Evolutionary conservation across 2,329 filamentous ascomycete species (phyloP).

Genomic region (Ploettnerulaceae sp.): DNA sequence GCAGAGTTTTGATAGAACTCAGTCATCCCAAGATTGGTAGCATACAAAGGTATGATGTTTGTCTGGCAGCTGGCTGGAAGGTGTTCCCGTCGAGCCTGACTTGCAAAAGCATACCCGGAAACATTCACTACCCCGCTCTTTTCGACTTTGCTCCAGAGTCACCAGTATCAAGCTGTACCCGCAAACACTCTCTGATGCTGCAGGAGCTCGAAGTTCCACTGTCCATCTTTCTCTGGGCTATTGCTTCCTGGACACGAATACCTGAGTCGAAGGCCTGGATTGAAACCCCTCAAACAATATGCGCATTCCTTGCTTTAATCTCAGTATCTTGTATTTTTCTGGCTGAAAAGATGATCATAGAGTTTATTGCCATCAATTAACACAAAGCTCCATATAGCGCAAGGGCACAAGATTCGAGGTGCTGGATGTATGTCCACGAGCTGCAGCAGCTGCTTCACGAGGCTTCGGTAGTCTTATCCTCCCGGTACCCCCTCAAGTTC

Average conservation of each 20-base stretch:
- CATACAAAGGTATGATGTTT: conserved; percentile 59
- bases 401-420: conserved; percentile 82
- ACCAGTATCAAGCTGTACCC: conserved; percentile 61
- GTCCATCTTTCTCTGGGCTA: conserved; percentile 62
- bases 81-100: conserved; percentile 61
- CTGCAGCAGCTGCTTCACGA: conserved; percentile 89
- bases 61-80: conserved; percentile 58
- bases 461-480: conserved; percentile 79
- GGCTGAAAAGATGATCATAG: conserved; percentile 70
- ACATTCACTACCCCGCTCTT: conserved; percentile 51
- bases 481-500: conserved; percentile 85
- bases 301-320: conserved; percentile 48
- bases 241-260: conserved; percentile 57
- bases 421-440: conserved; percentile 71
- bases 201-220: conserved; percentile 57
- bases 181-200: conserved; percentile 52
- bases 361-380: conserved; percentile 78
- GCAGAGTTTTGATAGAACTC: too few species aligned
- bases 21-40: too few species aligned
- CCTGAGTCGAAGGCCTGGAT: too few species aligned
- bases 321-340: conserved; percentile 66
- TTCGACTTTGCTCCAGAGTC: conserved; percentile 63
- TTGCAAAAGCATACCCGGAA: conserved; percentile 60
- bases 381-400: conserved; percentile 76
- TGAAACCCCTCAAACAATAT: neutral